A percentile compares a stretch with the other conserved stretches of the same genome.
Conservation (phyloP, 2,329 filamentous ascomycete genomes). For the Stromatinia cepivora region DNA sequence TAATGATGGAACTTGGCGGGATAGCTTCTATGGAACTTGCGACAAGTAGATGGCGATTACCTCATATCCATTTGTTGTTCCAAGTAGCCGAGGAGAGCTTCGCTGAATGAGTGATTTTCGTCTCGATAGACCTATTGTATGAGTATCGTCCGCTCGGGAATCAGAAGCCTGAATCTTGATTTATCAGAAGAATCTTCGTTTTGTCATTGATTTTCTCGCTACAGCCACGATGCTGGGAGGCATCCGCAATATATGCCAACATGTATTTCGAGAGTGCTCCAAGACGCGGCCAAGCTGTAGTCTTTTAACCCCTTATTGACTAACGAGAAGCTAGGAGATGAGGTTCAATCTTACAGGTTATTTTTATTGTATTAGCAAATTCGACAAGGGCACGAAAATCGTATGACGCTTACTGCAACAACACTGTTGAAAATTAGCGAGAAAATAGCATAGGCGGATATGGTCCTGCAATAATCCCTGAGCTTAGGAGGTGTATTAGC, state of each 20-base stretch:
- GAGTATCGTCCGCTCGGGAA: too few species aligned
- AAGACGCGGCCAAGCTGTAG: neutral
- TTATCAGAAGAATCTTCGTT: too few species aligned
- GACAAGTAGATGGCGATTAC: too few species aligned
- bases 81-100: too few species aligned
- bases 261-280: constrained; percentile 14
- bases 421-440: neutral
- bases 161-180: too few species aligned
- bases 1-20: too few species aligned
- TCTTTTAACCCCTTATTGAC: neutral
- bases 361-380: constrained; percentile 2
- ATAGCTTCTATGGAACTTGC: too few species aligned
- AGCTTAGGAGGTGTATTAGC: neutral
- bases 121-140: too few species aligned
- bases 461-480: constrained; percentile 1
- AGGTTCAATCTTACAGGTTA: neutral
- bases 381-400: neutral
- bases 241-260: constrained; percentile 13
- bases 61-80: too few species aligned
- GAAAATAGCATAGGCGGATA: too few species aligned
- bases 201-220: too few species aligned
- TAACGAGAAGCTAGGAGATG: neutral
- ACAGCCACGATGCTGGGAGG: neutral
- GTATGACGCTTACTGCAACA: constrained; percentile 1
- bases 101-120: too few species aligned